phyloP scores from a whole-genome alignment of 345 rosid genomes.

The Acer campestre region DNA sequence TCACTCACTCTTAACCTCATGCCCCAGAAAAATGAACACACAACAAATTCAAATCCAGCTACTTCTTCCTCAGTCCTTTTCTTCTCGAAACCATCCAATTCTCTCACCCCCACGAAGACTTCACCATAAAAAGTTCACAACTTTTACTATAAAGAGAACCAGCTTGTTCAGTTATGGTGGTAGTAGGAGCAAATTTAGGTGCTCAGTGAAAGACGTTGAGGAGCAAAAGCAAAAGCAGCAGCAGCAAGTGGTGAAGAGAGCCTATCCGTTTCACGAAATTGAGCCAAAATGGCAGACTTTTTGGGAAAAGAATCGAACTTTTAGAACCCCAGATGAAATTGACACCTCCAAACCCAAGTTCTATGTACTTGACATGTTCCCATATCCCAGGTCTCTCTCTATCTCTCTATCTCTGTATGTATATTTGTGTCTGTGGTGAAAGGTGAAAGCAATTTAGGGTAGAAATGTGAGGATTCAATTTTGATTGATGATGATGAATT shows the following conservation, averaged over 20 bases:
- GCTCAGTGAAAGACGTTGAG: constrained; percentile 22
- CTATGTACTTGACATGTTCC: constrained; percentile 99
- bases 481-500: not conserved
- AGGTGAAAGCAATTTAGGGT: not conserved
- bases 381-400: constrained; percentile 81
- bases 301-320: constrained; percentile 80
- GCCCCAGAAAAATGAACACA: constrained; percentile 27
- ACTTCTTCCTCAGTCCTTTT: constrained; percentile 26
- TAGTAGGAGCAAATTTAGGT: not conserved
- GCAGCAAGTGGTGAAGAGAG: constrained; percentile 46
- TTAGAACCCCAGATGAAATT: constrained; percentile 80
- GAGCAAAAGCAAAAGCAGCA: constrained; percentile 13
- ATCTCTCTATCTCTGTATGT: not conserved
- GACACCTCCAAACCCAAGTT: constrained; percentile 86
- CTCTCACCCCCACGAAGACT: constrained; percentile 18
- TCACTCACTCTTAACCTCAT: not conserved
- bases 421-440: not conserved
- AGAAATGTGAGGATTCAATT: not conserved
- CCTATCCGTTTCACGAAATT: constrained; percentile 84
- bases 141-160: not conserved
- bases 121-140: constrained; percentile 21
- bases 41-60: constrained; percentile 30
- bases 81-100: constrained; percentile 20
- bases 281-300: constrained; percentile 92
- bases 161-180: constrained; percentile 9